Base-by-base conservation (phyloP, 805 yeast species). In the Candida insectalens region DNA sequence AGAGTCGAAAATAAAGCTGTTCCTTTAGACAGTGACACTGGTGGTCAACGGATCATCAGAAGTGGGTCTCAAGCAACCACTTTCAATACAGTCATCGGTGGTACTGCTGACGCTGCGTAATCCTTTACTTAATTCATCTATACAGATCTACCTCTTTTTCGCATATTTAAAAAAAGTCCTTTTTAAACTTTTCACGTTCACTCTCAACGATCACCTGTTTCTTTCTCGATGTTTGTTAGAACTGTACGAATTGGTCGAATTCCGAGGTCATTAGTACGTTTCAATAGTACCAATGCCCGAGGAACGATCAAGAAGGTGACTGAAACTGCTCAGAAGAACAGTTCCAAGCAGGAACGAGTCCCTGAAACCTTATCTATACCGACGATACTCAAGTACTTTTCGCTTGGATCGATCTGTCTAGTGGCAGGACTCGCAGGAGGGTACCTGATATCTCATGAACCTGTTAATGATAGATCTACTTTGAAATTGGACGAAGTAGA, bases 1-100 rank as follows among this genome's bases (percentile, higher is more conserved):
- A 77, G 63, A 64, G 63, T 50, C 39, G 81, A 64, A 67, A 81
- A 71, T 67, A 80, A 70, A 63, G 77, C 59, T 49, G 76, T 71
- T 22, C 74, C 74, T 5, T 51, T 74, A 26, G 71, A 68, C 35
- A 63, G 58, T 31, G 77, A 73, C 46, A 56, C 74, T 14, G 66
- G 64, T 35, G 79, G 81, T 7, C 63, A 65, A 41, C 55, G 59
- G 31, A 76, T 76, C 38, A 72, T 71, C 8, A 59, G 83, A 32
- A 74, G 77, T 27, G 80, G 79, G 16, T 69, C 65, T 37, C 83
- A 76, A 53, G 77, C 74, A 12, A 53, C 58, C 1, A 66, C 74
- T 2, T 59, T 63, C 32, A 56, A 60, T 22, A 57, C 47, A 32
- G 55, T 56, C 18, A 65, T 69, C 18, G 62, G 71, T 3, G 63